Base-by-base conservation (phyloP, 2,329 filamentous ascomycete species). In the Sporothrix curviconia region DNA sequence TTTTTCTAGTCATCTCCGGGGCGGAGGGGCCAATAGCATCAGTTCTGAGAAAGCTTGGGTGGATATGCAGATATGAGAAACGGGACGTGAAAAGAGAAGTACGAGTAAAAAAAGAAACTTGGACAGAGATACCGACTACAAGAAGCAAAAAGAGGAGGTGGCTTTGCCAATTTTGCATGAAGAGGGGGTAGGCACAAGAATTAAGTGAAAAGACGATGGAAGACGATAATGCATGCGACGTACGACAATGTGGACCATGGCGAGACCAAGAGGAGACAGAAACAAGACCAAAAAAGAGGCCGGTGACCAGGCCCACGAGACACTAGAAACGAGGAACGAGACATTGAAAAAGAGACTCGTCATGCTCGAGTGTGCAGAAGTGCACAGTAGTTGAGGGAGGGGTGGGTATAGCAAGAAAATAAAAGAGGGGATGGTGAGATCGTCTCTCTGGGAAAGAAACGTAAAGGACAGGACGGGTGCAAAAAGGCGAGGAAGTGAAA, bases 401-500 rank as follows among this genome's bases (percentile, higher is more conserved):
- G 49, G 54, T 56, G 54, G 43, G 43, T 40, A 49, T 46, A 37
- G 40, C 8, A 34, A 12, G 39, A 19, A 30, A 14, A 3, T 19
- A 44, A 37, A 17, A 49, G 34, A 49, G 43, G 34, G 25, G 34
- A 32, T 49, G 53, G 43, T 40, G 43, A 49, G 54, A 55, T 55
- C 30, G 40, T 55, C 42, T 28, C 15, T n/a, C n/a, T n/a, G n/a
- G n/a, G n/a, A n/a, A n/a, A n/a, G 30, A 36, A 36, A 17, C 34
- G 8, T 5, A 11, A 39, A 3, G 14, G 22, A 22, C 44, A 30
- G 15, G 22, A 28, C 25, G 12, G 32, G 25, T 28, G 30, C 22
- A 46, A 30, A 9, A 28, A 46, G 43, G n/a, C n/a, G n/a, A n/a
- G n/a, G n/a, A n/a, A n/a, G n/a, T n/a, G n/a, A n/a, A n/a, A n/a